phyloP scores from a whole-genome alignment of 495 filamentous ascomycete genomes.

The Daldinia bambusicola region DNA sequence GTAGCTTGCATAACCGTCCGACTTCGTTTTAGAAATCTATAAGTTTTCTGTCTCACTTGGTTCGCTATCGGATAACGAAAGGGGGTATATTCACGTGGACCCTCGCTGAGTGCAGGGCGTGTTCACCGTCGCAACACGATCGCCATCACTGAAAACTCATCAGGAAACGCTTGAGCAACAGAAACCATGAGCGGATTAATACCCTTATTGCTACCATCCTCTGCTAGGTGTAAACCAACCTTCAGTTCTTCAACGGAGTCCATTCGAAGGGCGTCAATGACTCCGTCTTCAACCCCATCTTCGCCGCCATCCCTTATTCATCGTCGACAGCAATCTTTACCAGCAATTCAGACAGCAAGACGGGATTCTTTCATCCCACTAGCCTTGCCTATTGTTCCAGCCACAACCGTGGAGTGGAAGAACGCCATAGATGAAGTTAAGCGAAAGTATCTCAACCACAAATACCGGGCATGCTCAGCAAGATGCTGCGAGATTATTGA shows the following conservation, averaged over 20 bases:
- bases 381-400: slow-evolving; percentile 30
- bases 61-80: slow-evolving; percentile 18
- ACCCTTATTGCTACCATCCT: slow-evolving; percentile 38
- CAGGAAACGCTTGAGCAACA: neutral
- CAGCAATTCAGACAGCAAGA: slow-evolving; percentile 20
- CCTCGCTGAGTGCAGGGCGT: neutral
- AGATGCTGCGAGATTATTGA: slow-evolving; percentile 59
- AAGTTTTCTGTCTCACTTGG: slow-evolving; percentile 31
- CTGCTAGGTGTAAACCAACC: slow-evolving; percentile 23
- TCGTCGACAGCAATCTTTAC: slow-evolving; percentile 44
- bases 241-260: slow-evolving; percentile 14
- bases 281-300: neutral
- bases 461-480: slow-evolving; percentile 58
- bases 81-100: slow-evolving; percentile 26
- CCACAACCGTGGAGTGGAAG: slow-evolving; percentile 53
- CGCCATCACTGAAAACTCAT: neutral
- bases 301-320: slow-evolving; percentile 24
- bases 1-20: slow-evolving; percentile 42
- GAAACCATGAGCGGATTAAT: slow-evolving; percentile 41
- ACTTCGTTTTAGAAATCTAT: slow-evolving; percentile 18
- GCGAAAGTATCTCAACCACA: slow-evolving; percentile 55
- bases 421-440: slow-evolving; percentile 58
- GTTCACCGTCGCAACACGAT: slow-evolving; percentile 1
- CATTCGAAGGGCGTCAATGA: slow-evolving; percentile 24
- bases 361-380: slow-evolving; percentile 20